Percentiles rank a stretch among this genome's conserved stretches.
phyloP scores from a whole-genome alignment of 108 stramenopile genomes.

The Skeletonema potamos region DNA sequence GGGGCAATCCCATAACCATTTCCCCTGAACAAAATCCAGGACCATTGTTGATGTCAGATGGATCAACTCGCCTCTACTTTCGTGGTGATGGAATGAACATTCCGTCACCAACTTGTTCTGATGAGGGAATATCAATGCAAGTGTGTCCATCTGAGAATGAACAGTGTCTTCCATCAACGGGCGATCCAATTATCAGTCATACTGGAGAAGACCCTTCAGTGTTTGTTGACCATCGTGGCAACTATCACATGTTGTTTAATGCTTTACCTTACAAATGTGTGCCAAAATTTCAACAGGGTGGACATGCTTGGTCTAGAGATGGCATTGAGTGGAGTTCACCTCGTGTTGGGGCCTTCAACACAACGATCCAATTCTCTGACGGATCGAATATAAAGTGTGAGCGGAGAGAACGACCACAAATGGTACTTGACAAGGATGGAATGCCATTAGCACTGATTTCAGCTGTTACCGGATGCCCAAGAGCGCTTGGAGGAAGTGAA shows the following conservation, averaged over 20 bases:
- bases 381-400: slow-evolving; percentile 34
- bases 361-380: slow-evolving; percentile 27
- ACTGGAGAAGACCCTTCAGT: slow-evolving; percentile 45
- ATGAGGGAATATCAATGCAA: slow-evolving; percentile 29
- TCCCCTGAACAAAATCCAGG: slow-evolving; percentile 42
- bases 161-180: slow-evolving; percentile 11
- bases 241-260: slow-evolving; percentile 45
- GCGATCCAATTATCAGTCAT: slow-evolving; percentile 22
- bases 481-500: slow-evolving; percentile 7
- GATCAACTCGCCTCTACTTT: slow-evolving; percentile 31
- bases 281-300: slow-evolving; percentile 39
- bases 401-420: slow-evolving; percentile 36
- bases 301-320: slow-evolving; percentile 41
- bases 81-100: slow-evolving; percentile 34
- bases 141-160: slow-evolving; percentile 12
- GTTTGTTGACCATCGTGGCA: slow-evolving; percentile 36
- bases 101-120: slow-evolving; percentile 26
- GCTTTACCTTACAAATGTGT: slow-evolving; percentile 36
- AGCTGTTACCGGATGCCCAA: slow-evolving; percentile 33
- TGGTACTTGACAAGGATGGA: slow-evolving; percentile 23
- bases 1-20: slow-evolving; percentile 18
- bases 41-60: slow-evolving; percentile 21
- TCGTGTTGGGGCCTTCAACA: slow-evolving; percentile 36
- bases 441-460: slow-evolving; percentile 28
- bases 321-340: slow-evolving; percentile 28